These are phyloP conservation scores for Thelonectria discophora DNA, from an alignment of 2,329 filamentous ascomycete species.

Conservation along the genomic window DNA sequence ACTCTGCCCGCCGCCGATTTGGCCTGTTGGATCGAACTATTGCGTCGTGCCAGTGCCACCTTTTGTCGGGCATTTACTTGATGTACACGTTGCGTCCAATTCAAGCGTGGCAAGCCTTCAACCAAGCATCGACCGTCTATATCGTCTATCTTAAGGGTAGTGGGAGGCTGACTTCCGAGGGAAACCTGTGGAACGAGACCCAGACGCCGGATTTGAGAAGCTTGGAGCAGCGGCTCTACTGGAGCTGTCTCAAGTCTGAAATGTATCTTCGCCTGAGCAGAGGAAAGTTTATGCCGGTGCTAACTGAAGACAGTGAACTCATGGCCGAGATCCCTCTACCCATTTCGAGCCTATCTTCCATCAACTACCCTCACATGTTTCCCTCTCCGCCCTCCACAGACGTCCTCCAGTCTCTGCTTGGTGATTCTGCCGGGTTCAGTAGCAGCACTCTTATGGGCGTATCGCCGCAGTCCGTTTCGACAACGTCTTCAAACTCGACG, in stretches of 20 bases:
- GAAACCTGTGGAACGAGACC: slow-evolving; percentile 12
- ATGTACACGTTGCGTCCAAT: slow-evolving; percentile 29
- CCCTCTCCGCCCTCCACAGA: slow-evolving; percentile 12
- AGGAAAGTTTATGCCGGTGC: background rate
- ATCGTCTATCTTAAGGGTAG: slow-evolving; percentile 20
- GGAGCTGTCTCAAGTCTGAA: slow-evolving; percentile 21
- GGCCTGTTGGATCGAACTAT: slow-evolving; percentile 28
- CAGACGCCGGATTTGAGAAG: slow-evolving; percentile 4
- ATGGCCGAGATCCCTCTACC: slow-evolving; percentile 9
- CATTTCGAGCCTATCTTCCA: background rate
- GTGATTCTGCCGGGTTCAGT: background rate
- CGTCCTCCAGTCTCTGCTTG: background rate
- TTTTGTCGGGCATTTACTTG: slow-evolving; percentile 27
- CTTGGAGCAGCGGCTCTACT: slow-evolving; percentile 17
- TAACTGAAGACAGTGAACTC: slow-evolving; percentile 7
- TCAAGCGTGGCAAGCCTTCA: slow-evolving; percentile 25
- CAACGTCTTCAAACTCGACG: slow-evolving; percentile 2
- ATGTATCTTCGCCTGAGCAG: background rate
- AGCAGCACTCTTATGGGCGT: slow-evolving; percentile 8
- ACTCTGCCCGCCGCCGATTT: slow-evolving; percentile 22
- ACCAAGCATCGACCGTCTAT: slow-evolving; percentile 17
- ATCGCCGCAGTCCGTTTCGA: slow-evolving; percentile 11
- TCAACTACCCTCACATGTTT: slow-evolving; percentile 21
- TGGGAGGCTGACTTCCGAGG: slow-evolving; percentile 10
- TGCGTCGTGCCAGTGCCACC: slow-evolving; percentile 26